Evolutionary conservation across 176 grass and related monocot genomes (phyloP).

Genomic region (Oropetium thomaeum): DNA sequence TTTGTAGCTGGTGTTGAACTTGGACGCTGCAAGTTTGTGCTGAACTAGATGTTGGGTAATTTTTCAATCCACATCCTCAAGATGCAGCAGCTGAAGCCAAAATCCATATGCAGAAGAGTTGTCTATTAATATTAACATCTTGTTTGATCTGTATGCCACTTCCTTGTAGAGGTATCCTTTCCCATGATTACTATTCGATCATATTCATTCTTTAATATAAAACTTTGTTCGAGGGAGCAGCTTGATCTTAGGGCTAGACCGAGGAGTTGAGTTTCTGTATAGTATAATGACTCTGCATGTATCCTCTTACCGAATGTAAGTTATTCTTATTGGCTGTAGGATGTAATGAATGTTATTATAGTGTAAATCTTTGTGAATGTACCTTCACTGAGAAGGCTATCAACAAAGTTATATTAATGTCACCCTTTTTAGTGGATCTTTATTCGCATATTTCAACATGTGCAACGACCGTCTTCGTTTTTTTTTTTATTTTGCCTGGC

Average conservation of each 20-base stretch:
- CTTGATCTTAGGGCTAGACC: not conserved
- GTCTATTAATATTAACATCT: not conserved
- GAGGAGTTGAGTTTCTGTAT: slow-evolving; percentile 5
- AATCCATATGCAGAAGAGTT: not conserved
- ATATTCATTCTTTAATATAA: not conserved
- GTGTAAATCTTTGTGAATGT: not conserved
- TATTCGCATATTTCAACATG: not conserved
- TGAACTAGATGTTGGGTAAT: not conserved
- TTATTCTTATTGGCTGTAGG: not conserved
- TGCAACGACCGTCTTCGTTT: not conserved
- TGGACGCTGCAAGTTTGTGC: not conserved
- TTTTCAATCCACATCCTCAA: not conserved
- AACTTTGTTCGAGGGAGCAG: not conserved
- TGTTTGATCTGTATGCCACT: not conserved
- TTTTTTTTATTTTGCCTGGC: not conserved
- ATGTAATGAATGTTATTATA: not conserved
- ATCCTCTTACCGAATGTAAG: not conserved
- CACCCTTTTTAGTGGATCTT: not conserved
- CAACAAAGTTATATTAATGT: not conserved
- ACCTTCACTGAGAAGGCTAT: not conserved
- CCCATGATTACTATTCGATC: not conserved
- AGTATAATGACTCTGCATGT: slow-evolving; percentile 13
- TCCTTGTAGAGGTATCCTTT: not conserved
- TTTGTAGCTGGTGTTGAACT: slow-evolving; percentile 31
- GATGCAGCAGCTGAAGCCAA: not conserved